Base-by-base conservation (phyloP, 305 asterid species). In the Plantago coronopus region DNA sequence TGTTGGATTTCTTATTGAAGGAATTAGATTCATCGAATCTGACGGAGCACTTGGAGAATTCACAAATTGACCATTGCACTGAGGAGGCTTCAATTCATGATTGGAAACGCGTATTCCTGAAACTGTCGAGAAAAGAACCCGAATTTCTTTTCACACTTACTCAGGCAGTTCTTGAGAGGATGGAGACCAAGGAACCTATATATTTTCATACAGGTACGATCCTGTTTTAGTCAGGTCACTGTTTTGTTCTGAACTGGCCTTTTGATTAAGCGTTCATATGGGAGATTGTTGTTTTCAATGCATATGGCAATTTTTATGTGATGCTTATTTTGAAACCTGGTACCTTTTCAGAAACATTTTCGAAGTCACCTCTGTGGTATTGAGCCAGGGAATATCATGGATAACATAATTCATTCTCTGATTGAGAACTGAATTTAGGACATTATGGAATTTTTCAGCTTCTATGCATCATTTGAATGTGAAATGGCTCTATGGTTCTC, bases 121-220 rank as follows among this genome's bases (percentile, higher is more conserved):
- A 81, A 76, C 63, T 89, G 72, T 87, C 94, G 12, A 82, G 83
- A 19, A 85, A 76, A 69, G 87, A 83, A 66, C 96, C 97, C 2
- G 95, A 79, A 49, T 63, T 89, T 69, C 80, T 85, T 48, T 48
- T 59, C 40, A 67, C 74, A 43, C 94, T 93, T 63, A 79, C 80
- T 13, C 81, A 79, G 51, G 91, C 85, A 17, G 80, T 83, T 71
- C 83, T 89, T 47, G 89, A 76, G 59, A 84, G 80, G 80, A 71
- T 87, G 71, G 89, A 83, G 78, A 74, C 64, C 43, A 48, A 43
- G 6, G 69, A 66, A 51, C 65, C 74, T 74, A 44, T 48, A 48
- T 64, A 69, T 34, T 40, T 17, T 48, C 65, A 63, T 67, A 63
- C 25, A 76, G 95, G 97, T 89, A 78, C 68, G 49, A 49, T 16